Evolutionary conservation across 768 basidiomycete genomes (phyloP).

Genomic region (Pisolithus microcarpus): DNA sequence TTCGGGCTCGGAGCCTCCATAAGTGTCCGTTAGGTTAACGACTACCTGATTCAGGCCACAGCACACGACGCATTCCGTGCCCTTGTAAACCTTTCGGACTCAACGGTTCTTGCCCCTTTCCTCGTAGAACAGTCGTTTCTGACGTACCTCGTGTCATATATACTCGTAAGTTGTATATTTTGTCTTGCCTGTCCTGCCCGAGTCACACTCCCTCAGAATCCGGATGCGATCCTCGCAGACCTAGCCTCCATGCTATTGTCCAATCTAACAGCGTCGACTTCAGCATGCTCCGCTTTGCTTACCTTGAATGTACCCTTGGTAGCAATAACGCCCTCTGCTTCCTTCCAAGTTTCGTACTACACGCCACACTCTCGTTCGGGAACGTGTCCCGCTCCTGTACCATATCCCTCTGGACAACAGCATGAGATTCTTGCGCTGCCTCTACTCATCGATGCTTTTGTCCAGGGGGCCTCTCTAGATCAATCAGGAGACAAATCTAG

Average conservation of each 20-base stretch:
- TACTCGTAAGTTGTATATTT: slow-evolving; percentile 53
- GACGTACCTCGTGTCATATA: slow-evolving; percentile 80
- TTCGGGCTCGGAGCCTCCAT: slow-evolving; percentile 26
- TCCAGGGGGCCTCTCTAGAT: slow-evolving; percentile 57
- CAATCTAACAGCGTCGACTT: slow-evolving; percentile 77
- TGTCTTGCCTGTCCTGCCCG: slow-evolving; percentile 1
- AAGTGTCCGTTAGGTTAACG: slow-evolving; percentile 7
- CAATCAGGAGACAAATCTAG: slow-evolving; percentile 43
- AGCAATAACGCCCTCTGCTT: slow-evolving; percentile 30
- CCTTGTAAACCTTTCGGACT: slow-evolving; percentile 89
- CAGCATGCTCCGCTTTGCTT: slow-evolving; percentile 58
- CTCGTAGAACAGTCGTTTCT: slow-evolving; percentile 72
- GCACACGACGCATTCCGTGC: slow-evolving; percentile 95
- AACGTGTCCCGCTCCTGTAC: slow-evolving; percentile 69
- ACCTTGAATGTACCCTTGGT: slow-evolving; percentile 61
- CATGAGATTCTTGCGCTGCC: slow-evolving; percentile 60
- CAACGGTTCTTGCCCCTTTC: slow-evolving; percentile 54
- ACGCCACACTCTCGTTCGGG: slow-evolving; percentile 73
- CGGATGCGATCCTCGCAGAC: slow-evolving; percentile 86
- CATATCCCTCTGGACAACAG: slow-evolving; percentile 53
- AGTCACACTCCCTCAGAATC: slow-evolving; percentile 49
- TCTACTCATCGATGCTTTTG: slow-evolving; percentile 85
- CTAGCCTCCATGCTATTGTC: slow-evolving; percentile 95
- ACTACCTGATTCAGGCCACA: slow-evolving; percentile 47
- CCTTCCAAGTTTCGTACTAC: slow-evolving; percentile 51